Conservation (phyloP, 2,329 filamentous ascomycete genomes). For the Hortaea werneckii region DNA sequence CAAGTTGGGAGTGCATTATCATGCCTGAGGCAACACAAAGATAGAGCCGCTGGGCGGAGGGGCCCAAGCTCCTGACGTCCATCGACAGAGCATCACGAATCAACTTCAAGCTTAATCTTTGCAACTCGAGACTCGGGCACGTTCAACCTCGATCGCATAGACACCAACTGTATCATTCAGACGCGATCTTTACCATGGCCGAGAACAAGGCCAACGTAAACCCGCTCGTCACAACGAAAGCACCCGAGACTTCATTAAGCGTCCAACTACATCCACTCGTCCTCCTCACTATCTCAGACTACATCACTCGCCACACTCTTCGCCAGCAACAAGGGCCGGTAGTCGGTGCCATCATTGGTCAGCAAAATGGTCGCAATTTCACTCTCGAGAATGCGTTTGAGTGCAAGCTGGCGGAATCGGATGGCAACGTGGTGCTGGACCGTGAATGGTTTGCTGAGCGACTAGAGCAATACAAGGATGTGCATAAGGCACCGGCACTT, state of each 20-base stretch:
- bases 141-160: no score
- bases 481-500: constrained; percentile 73
- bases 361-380: constrained; percentile 81
- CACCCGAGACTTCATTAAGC: constrained; percentile 63
- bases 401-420: constrained; percentile 47
- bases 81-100: no score
- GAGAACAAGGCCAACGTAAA: constrained; percentile 23
- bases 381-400: constrained; percentile 92
- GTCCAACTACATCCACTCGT: constrained; percentile 86
- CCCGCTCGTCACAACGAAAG: constrained; percentile 34
- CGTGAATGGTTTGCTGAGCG: constrained; percentile 64
- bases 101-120: no score
- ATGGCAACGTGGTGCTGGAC: constrained; percentile 48
- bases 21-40: no score
- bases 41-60: no score
- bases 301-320: constrained; percentile 82
- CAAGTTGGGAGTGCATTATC: no score
- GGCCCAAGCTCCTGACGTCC: no score
- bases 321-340: constrained; percentile 66
- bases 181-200: constrained; percentile 20
- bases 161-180: no score
- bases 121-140: no score
- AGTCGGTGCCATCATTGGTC: constrained; percentile 78
- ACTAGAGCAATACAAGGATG: constrained; percentile 78
- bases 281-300: constrained; percentile 91